phyloP scores from a whole-genome alignment of 1,139 yeast species.

The Debaryomycetaceae sp. region DNA sequence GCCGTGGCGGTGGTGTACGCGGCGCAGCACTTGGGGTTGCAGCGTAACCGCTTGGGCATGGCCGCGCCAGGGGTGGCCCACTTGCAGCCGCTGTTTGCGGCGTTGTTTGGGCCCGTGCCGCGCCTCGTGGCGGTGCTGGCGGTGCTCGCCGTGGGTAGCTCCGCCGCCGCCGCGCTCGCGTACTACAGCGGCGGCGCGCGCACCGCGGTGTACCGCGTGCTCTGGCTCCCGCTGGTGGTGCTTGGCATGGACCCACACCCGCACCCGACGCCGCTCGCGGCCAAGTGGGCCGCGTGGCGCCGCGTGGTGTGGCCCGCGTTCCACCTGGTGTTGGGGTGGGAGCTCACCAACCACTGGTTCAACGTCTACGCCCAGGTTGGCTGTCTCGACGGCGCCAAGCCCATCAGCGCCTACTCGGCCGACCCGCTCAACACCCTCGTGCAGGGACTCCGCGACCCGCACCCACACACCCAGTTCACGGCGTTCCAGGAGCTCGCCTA shows the following conservation, averaged over 20 bases:
- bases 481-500: constrained; percentile 76
- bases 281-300: constrained; percentile 21
- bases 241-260: constrained; percentile 32
- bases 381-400: constrained; percentile 70
- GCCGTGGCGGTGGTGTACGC: constrained; percentile 38
- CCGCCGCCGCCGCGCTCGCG: constrained; percentile 38
- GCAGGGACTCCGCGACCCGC: constrained; percentile 58
- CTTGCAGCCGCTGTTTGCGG: constrained; percentile 33
- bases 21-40: constrained; percentile 50
- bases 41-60: constrained; percentile 50
- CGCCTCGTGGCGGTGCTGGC: constrained; percentile 25
- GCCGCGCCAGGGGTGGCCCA: constrained; percentile 46
- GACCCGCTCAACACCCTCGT: constrained; percentile 74
- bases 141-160: constrained; percentile 25
- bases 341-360: constrained; percentile 57
- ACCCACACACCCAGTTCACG: constrained; percentile 57
- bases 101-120: constrained; percentile 29
- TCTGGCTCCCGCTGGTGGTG: constrained; percentile 16
- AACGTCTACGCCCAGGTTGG: constrained; percentile 78
- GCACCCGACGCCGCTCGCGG: constrained; percentile 19
- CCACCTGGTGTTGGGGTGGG: constrained; percentile 52
- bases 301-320: constrained; percentile 24
- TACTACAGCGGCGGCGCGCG: constrained; percentile 38
- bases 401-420: constrained; percentile 61
- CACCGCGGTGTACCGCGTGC: constrained; percentile 38